Evolutionary conservation across 352 stramenopile genomes (phyloP).

Genomic region (Pythium volutum): DNA sequence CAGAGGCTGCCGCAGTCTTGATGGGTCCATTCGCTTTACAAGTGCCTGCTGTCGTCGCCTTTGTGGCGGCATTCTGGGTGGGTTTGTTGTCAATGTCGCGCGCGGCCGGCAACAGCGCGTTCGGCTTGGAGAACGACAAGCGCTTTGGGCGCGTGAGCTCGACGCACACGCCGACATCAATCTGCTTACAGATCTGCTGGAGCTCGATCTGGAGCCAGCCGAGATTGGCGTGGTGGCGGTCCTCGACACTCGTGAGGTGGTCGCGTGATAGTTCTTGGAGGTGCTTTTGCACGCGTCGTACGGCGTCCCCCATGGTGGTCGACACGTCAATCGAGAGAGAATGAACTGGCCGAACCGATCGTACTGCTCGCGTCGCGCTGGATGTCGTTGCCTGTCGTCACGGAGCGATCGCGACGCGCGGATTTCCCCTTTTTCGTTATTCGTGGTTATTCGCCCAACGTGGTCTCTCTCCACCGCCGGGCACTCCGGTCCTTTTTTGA

Average conservation of each 20-base stretch:
- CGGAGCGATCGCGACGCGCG: constrained; percentile 6
- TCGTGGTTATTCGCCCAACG: neutral
- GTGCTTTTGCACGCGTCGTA: constrained; percentile 55
- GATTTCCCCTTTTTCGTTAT: constrained; percentile 3
- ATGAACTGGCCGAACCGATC: neutral
- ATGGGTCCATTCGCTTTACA: neutral
- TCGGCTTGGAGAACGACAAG: constrained; percentile 26
- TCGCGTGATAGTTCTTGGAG: constrained; percentile 53
- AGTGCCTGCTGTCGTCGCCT: neutral
- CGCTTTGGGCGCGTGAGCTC: constrained; percentile 30
- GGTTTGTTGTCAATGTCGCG: constrained; percentile 1
- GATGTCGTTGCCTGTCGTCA: neutral
- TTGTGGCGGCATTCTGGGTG: neutral
- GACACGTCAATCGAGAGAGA: neutral
- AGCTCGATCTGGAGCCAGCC: constrained; percentile 53
- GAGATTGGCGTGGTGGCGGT: constrained; percentile 39
- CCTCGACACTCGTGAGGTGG: constrained; percentile 47
- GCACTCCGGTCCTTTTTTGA: constrained; percentile 6
- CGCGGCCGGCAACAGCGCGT: constrained; percentile 6
- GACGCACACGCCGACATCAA: constrained; percentile 45
- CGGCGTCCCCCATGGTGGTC: constrained; percentile 61
- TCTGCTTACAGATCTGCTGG: constrained; percentile 41
- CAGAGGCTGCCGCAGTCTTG: constrained; percentile 13
- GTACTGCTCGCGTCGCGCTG: neutral
- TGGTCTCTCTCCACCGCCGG: neutral